A percentile compares a stretch with the other conserved stretches of the same genome.
Evolutionary conservation across 108 stramenopile genomes (phyloP).

Genomic region (Phaeodactylum tricornutum): DNA sequence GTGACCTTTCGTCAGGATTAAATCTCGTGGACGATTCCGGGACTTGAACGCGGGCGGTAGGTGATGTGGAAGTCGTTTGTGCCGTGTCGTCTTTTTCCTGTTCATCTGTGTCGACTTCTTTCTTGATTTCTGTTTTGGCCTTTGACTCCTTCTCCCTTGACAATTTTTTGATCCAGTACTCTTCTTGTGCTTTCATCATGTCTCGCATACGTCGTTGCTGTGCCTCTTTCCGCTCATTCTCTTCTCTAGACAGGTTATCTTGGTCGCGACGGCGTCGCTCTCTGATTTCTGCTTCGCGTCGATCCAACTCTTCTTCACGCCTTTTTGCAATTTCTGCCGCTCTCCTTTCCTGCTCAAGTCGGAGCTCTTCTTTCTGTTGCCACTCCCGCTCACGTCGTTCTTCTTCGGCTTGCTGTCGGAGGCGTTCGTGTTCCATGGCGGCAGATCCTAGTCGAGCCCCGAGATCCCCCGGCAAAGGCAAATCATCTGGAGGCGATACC

Average conservation of each 20-base stretch:
- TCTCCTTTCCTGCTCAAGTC: slow-evolving; percentile 3
- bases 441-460: slow-evolving; percentile 25
- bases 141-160: slow-evolving; percentile 1
- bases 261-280: slow-evolving; percentile 11
- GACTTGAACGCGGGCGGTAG: too few relatives aligned
- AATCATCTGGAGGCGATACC: too few relatives aligned
- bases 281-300: too few relatives aligned
- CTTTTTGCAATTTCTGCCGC: slow-evolving; percentile 14
- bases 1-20: slow-evolving; percentile 6
- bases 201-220: slow-evolving; percentile 16
- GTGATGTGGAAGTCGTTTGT: too few relatives aligned
- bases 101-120: neutral
- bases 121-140: neutral
- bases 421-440: slow-evolving; percentile 8
- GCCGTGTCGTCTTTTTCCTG: too few relatives aligned
- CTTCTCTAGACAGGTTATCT: too few relatives aligned
- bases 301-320: slow-evolving; percentile 25
- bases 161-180: slow-evolving; percentile 40
- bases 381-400: neutral
- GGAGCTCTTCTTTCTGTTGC: too few relatives aligned
- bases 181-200: slow-evolving; percentile 37
- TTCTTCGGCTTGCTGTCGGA: slow-evolving; percentile 3
- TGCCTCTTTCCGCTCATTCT: neutral
- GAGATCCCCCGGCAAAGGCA: slow-evolving; percentile 8
- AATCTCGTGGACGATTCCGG: too few relatives aligned